Evolutionary conservation across 352 stramenopile species (phyloP).

Genomic region (Globisporangium mamillatum): DNA sequence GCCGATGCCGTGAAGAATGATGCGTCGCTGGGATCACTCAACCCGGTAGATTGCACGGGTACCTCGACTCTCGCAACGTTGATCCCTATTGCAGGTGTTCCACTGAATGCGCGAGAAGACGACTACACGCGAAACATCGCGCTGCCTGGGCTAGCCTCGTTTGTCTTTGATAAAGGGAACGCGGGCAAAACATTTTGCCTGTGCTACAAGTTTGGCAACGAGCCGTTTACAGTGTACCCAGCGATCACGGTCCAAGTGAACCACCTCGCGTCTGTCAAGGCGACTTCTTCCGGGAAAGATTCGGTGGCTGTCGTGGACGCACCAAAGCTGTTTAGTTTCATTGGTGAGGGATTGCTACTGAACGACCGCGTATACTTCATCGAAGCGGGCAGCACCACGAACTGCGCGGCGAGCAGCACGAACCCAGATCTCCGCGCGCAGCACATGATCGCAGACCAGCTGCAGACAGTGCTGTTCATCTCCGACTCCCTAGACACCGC

Average conservation of each 20-base stretch:
- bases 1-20: slow-evolving; percentile 29
- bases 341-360: slow-evolving; percentile 40
- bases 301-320: slow-evolving; percentile 46
- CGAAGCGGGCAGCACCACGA: slow-evolving; percentile 26
- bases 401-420: slow-evolving; percentile 34
- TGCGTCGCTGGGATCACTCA: slow-evolving; percentile 14
- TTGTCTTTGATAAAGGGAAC: slow-evolving; percentile 38
- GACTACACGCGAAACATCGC: slow-evolving; percentile 38
- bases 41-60: slow-evolving; percentile 37
- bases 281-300: slow-evolving; percentile 28
- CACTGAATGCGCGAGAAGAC: slow-evolving; percentile 33
- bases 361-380: slow-evolving; percentile 72
- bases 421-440: slow-evolving; percentile 29
- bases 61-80: slow-evolving; percentile 35
- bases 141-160: slow-evolving; percentile 10
- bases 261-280: slow-evolving; percentile 32
- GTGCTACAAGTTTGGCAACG: slow-evolving; percentile 69
- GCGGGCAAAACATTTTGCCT: slow-evolving; percentile 54
- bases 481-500: slow-evolving; percentile 15
- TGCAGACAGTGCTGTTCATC: slow-evolving; percentile 41
- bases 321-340: slow-evolving; percentile 46
- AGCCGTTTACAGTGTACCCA: slow-evolving; percentile 56
- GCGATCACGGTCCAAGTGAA: slow-evolving; percentile 44
- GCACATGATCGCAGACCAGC: slow-evolving; percentile 32
- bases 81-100: not conserved